phyloP scores from a whole-genome alignment of 306 rosid species.

The Prunus mongolica region DNA sequence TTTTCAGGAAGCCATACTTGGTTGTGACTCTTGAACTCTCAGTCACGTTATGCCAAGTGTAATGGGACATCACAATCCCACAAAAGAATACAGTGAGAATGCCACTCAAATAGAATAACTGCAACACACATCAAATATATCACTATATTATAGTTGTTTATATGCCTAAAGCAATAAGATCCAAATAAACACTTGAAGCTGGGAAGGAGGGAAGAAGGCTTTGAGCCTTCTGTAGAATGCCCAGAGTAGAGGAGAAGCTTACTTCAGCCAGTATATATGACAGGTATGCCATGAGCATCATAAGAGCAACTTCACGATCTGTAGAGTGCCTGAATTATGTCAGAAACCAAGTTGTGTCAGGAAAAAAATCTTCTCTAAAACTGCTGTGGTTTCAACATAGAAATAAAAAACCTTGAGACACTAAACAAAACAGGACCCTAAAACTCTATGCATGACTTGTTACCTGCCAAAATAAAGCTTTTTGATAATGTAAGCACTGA shows the following conservation, averaged over 20 bases:
- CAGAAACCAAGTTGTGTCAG: slow-evolving; percentile 22
- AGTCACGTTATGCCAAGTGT: slow-evolving; percentile 98
- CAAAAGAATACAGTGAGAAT: slow-evolving; percentile 98
- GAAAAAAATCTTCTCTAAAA: neutral
- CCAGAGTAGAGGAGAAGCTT: slow-evolving; percentile 30
- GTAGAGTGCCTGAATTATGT: slow-evolving; percentile 82
- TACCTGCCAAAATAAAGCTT: slow-evolving; percentile 94
- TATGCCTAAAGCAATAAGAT: neutral
- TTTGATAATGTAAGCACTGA: slow-evolving; percentile 83
- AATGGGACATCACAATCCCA: slow-evolving; percentile 97
- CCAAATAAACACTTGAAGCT: slow-evolving; percentile 13
- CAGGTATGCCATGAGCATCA: slow-evolving; percentile 98
- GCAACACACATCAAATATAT: slow-evolving; percentile 37
- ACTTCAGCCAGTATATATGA: slow-evolving; percentile 98
- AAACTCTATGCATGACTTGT: neutral
- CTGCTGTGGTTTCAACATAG: neutral
- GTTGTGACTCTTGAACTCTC: slow-evolving; percentile 94
- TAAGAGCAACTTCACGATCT: slow-evolving; percentile 94
- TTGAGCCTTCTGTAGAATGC: neutral
- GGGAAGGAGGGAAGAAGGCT: neutral
- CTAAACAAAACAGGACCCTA: slow-evolving; percentile 11
- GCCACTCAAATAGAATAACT: slow-evolving; percentile 88
- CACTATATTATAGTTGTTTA: slow-evolving; percentile 7
- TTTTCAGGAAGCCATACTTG: slow-evolving; percentile 48
- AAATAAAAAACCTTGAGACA: neutral